Conservation (phyloP, 352 stramenopile species). For the Pilasporangium apinafurcum region DNA sequence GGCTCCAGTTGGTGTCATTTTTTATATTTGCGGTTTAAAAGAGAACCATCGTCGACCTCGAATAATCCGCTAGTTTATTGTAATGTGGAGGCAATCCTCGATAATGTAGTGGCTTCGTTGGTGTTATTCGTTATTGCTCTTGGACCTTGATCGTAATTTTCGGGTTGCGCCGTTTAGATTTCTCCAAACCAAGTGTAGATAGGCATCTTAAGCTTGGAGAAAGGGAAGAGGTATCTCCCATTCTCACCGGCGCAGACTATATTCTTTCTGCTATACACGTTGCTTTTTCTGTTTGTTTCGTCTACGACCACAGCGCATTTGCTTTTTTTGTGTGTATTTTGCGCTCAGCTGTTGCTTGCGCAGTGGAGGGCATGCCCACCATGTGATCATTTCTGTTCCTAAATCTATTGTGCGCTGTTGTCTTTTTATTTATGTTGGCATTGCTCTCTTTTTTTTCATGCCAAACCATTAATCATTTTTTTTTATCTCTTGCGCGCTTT, state of each 20-base stretch:
- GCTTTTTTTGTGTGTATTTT: not conserved
- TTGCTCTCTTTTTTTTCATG: slow-evolving; percentile 8
- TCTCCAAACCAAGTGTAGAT: no score
- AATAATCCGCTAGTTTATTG: no score
- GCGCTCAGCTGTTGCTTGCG: not conserved
- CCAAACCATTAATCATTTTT: slow-evolving; percentile 1
- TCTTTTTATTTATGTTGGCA: not conserved
- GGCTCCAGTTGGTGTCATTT: slow-evolving; percentile 54
- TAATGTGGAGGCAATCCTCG: no score
- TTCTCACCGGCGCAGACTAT: no score
- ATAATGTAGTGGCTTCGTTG: no score
- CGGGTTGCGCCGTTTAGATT: no score
- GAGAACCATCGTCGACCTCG: not conserved
- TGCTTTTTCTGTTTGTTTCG: not conserved
- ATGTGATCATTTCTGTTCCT: slow-evolving; percentile 4
- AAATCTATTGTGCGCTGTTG: slow-evolving; percentile 17
- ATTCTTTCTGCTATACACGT: not conserved
- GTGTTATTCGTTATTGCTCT: no score
- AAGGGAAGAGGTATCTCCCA: no score
- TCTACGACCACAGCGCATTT: no score
- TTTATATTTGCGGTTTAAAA: slow-evolving; percentile 37
- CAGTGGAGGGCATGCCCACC: no score
- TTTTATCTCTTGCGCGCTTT: slow-evolving; percentile 6
- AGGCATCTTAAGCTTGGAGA: no score
- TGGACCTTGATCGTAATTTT: no score